Conservation (phyloP, 768 basidiomycete species). For the Mycena rosella region DNA sequence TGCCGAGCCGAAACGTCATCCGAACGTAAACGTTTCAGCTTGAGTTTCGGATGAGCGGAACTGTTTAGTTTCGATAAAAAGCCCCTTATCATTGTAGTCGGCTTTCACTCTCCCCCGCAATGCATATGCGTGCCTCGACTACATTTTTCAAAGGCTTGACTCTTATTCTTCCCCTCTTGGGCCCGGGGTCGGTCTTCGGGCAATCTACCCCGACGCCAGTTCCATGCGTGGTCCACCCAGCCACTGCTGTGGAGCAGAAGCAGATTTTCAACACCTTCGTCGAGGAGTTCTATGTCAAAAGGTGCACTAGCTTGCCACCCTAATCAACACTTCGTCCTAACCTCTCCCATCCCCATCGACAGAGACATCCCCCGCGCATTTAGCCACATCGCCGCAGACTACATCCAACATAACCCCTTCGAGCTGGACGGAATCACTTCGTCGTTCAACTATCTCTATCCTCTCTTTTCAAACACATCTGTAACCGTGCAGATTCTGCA, state of each 20-base stretch:
- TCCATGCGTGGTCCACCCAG: constrained; percentile 16
- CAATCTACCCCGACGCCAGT: constrained; percentile 13
- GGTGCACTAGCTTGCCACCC: constrained; percentile 20
- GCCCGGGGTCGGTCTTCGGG: constrained; percentile 17
- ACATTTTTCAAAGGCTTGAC: constrained; percentile 21
- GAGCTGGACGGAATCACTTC: constrained; percentile 19
- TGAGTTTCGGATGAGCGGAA: constrained; percentile 2
- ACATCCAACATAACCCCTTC: constrained; percentile 23
- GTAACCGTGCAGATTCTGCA: constrained; percentile 21
- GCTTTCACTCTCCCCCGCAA: constrained; percentile 10
- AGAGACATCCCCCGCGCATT: constrained; percentile 22
- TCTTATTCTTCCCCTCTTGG: constrained; percentile 18
- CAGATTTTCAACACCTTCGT: constrained; percentile 22
- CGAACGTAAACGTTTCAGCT: not conserved
- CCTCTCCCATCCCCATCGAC: constrained; percentile 21
- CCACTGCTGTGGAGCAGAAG: constrained; percentile 19
- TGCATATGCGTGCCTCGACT: constrained; percentile 17
- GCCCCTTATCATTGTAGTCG: not conserved
- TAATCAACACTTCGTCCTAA: constrained; percentile 16
- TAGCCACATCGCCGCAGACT: constrained; percentile 17
- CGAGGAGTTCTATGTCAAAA: constrained; percentile 23
- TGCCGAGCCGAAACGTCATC: constrained; percentile 13
- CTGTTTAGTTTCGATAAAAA: constrained; percentile 17
- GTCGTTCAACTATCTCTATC: constrained; percentile 11
- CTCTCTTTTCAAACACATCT: constrained; percentile 18